Evolutionary conservation across 177 flowering plant species (phyloP).

Genomic region (Vitis hybrid): DNA sequence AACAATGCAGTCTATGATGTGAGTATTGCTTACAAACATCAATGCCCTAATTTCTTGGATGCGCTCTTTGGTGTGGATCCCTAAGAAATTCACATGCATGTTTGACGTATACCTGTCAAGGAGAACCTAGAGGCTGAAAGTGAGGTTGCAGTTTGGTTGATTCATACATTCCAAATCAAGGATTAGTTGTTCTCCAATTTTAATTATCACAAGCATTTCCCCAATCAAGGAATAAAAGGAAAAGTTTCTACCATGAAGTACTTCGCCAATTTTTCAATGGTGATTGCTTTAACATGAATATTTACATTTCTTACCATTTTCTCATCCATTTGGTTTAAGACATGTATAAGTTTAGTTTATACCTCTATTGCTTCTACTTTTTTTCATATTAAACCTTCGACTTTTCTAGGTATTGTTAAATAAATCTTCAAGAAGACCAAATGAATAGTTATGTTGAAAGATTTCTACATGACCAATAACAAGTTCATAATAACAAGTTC

Average conservation of each 20-base stretch:
- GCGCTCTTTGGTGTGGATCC: slow-evolving; percentile 81
- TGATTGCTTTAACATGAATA: slow-evolving; percentile 44
- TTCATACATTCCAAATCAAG: slow-evolving; percentile 54
- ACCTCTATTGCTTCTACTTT: slow-evolving; percentile 52
- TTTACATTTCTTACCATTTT: slow-evolving; percentile 52
- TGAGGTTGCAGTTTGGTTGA: slow-evolving; percentile 65
- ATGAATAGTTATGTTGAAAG: background rate
- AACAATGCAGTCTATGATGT: slow-evolving; percentile 76
- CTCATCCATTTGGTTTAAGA: slow-evolving; percentile 60
- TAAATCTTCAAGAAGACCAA: slow-evolving; percentile 22
- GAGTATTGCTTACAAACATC: slow-evolving; percentile 79
- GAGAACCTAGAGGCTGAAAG: slow-evolving; percentile 56
- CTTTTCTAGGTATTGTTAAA: slow-evolving; percentile 27
- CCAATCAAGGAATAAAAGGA: slow-evolving; percentile 50
- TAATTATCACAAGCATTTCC: slow-evolving; percentile 59
- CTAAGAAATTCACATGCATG: slow-evolving; percentile 84
- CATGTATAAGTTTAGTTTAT: slow-evolving; percentile 56
- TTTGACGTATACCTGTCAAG: slow-evolving; percentile 52
- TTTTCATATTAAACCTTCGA: slow-evolving; percentile 49
- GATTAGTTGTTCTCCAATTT: slow-evolving; percentile 73
- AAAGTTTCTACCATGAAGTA: slow-evolving; percentile 60
- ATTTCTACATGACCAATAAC: background rate
- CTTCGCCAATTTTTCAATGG: slow-evolving; percentile 37
- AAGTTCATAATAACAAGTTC: slow-evolving; percentile 12
- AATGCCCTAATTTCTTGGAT: slow-evolving; percentile 71